Conservation (phyloP, 2,329 filamentous ascomycete species). For the Trichoderma koningii region DNA sequence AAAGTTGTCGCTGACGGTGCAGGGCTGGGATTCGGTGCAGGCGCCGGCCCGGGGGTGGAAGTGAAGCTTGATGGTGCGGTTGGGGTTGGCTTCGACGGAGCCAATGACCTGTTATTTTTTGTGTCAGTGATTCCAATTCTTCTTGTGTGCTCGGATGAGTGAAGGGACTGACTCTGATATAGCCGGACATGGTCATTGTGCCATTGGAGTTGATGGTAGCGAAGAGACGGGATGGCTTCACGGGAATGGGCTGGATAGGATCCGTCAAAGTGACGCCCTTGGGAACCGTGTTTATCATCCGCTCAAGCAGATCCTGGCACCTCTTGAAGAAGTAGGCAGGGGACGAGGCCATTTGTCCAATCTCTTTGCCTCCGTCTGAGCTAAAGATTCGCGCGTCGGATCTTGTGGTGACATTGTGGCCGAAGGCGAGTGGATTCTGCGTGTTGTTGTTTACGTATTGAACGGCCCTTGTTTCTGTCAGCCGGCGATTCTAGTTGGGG, state of each 20-base stretch:
- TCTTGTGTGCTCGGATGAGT: not conserved
- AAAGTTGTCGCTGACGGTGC: slow-evolving; percentile 5
- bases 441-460: slow-evolving; percentile 31
- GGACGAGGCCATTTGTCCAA: slow-evolving; percentile 19
- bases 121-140: not conserved
- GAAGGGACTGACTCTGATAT: slow-evolving; percentile 19
- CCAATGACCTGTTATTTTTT: not conserved
- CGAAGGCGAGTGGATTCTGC: slow-evolving; percentile 32
- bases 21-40: slow-evolving; percentile 13
- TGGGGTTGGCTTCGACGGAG: slow-evolving; percentile 17
- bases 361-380: slow-evolving; percentile 29
- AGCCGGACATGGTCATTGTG: slow-evolving; percentile 27
- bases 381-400: slow-evolving; percentile 32
- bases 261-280: slow-evolving; percentile 25
- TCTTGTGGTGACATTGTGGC: slow-evolving; percentile 32
- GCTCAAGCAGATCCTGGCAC: slow-evolving; percentile 25
- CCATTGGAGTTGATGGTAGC: slow-evolving; percentile 24
- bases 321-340: slow-evolving; percentile 26
- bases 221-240: slow-evolving; percentile 27
- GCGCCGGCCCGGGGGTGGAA: slow-evolving; percentile 26
- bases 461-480: slow-evolving; percentile 28
- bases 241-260: slow-evolving; percentile 25
- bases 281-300: slow-evolving; percentile 29
- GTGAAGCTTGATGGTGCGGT: slow-evolving; percentile 26
- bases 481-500: not conserved